Conservation (phyloP, 805 yeast species). For the Saturnispora serradocipensis region DNA sequence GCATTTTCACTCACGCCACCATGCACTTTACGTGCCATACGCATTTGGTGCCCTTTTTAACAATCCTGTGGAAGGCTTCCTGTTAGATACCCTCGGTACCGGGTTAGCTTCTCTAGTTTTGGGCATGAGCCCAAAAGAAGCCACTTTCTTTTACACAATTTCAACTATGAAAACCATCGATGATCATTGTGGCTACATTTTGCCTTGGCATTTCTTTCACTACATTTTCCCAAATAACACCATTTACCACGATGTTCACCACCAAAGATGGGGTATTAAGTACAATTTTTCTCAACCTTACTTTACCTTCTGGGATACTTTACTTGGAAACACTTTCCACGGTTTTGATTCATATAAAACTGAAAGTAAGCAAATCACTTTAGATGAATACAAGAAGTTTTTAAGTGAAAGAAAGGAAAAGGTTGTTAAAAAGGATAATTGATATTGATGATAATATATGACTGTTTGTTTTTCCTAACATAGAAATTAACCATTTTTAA, state of each 20-base stretch:
- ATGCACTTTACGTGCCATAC: constrained; percentile 87
- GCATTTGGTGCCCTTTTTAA: constrained; percentile 95
- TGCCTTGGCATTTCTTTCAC: constrained; percentile 90
- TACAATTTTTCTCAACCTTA: constrained; percentile 93
- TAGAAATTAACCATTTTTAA: neutral
- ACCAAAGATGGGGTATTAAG: constrained; percentile 91
- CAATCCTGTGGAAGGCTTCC: constrained; percentile 87
- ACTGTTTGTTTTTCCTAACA: neutral
- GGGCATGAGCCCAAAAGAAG: constrained; percentile 66
- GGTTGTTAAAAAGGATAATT: neutral
- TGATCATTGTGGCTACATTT: constrained; percentile 96
- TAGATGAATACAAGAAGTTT: constrained; percentile 56
- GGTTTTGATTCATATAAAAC: constrained; percentile 55
- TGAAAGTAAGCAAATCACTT: constrained; percentile 52
- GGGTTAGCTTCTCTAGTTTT: constrained; percentile 67
- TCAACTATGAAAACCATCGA: constrained; percentile 95
- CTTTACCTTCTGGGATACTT: constrained; percentile 85
- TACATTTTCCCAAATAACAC: constrained; percentile 88
- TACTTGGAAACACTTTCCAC: constrained; percentile 63
- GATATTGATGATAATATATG: neutral
- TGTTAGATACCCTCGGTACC: constrained; percentile 87
- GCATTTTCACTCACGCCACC: constrained; percentile 89
- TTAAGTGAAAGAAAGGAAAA: constrained; percentile 30
- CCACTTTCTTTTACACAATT: constrained; percentile 64
- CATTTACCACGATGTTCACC: constrained; percentile 94